Base-by-base conservation (phyloP, 495 filamentous ascomycete genomes). In the Achaetomiella virescens region DNA sequence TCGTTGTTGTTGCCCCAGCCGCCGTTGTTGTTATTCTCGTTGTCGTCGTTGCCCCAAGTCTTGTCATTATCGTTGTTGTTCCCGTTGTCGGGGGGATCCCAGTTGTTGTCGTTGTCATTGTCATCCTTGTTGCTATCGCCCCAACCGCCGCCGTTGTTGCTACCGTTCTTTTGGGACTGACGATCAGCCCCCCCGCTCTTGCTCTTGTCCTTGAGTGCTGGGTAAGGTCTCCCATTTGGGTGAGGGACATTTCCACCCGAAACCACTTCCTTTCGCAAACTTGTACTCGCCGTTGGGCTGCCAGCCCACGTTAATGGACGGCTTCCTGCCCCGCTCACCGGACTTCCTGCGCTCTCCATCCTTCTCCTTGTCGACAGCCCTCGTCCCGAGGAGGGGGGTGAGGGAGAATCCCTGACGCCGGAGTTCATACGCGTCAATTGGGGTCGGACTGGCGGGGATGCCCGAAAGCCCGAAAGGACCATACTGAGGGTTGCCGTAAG, bases 1-100 rank as follows among this genome's bases (percentile, higher is more conserved):
- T 44, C n/a, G 44, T 52, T 47, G 60, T 63, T 61, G 41, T 56
- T 47, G 11, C 33, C 21, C 24, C 45, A 54, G 17, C 12, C 22
- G 27, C 54, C 20, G 46, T 48, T 62, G 17, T 55, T 46, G 17
- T 35, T 36, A 12, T 41, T 57, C 48, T 46, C 36, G 35, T 48
- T 27, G 33, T 42, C 36, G 11, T 38, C 17, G 37, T n/a, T 14
- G 22, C 3, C 7, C 46, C 46, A 36, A 29, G 14, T 45, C 41
- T 41, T 33, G 18, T 9, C 27, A n/a, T 58, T 49, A 38, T 58
- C 60, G 52, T 36, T 58, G 25, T 53, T 55, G 22, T 35, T 40
- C 33, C 20, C 49, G 14, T 49, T 43, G 37, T 49, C 37, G n/a
- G 56, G 37, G 6, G 21, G 38, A 15, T 43, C 40, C 18, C 40